Base-by-base conservation (phyloP, 2,329 filamentous ascomycete genomes). In the Clarireedia monteithiana region DNA sequence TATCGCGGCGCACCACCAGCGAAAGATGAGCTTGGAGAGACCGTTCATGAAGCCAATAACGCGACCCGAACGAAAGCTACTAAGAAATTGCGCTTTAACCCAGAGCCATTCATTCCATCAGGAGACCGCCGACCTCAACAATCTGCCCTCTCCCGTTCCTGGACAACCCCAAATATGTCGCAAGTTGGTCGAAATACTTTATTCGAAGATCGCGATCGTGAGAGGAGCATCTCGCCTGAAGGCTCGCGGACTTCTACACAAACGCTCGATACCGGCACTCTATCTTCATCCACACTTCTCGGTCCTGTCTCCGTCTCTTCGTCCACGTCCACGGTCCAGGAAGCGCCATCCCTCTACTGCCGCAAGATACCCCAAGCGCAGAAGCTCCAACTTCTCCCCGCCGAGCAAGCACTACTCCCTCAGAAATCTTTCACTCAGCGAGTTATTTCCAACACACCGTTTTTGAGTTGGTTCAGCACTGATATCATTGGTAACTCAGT, bases 401-500 rank as follows among this genome's bases (percentile, higher is more conserved):
- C 86, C 48, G 81, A 86, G 59, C 82, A 88, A 70, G 87, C 87
- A 7, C 76, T 90, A 27, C 79, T 86, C 14, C 86, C 86, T 2
- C 83, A 86, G 63, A 82, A 82, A 49, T 85, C 84, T 2, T 76
- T 82, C 55, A 73, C 79, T 38, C 84, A 88, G 70, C 79, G 83
- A 51, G 67, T 88, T 20, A 71, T 88, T 54, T 79, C 80, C 61
- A 80, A 79, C 53, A 81, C 90, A 42, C 87, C 87, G 2, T 77
- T 90, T 59, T 72, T 90, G 59, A 81, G 80, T 63, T 90, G 85
- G 83, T 86, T 91, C 67, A 84, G 82, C 47, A 83, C 75, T 5
- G 72, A 77, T 64, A 83, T 91, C 70, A 91, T 92, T 65, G 88
- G 88, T 5, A 84, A 83, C 66, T 80, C 86, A 67, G 83, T 92